A percentile compares a stretch with the other conserved stretches of the same genome.
phyloP scores from a whole-genome alignment of 106 monocot species.

The Cymbidium sinense region DNA sequence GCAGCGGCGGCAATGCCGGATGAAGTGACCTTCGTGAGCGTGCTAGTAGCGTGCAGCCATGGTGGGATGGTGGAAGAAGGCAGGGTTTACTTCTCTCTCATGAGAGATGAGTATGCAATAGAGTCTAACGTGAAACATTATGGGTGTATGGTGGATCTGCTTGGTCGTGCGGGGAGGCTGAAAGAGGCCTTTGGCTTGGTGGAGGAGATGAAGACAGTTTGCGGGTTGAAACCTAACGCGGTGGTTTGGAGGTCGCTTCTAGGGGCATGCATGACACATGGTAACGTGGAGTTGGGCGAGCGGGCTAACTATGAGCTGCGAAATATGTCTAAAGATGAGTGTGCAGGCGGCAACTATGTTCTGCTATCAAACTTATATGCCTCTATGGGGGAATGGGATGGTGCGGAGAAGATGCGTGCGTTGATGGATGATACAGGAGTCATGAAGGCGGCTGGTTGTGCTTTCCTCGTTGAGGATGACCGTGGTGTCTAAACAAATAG shows the following conservation, averaged over 20 bases:
- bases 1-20: conserved; percentile 28
- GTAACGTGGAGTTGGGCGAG: conserved; percentile 42
- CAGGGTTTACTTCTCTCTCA: conserved; percentile 32
- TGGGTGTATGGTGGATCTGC: conserved; percentile 72
- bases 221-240: conserved; percentile 18
- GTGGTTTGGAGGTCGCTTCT: conserved; percentile 59
- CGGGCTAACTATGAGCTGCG: conserved; percentile 36
- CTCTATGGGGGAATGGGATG: conserved; percentile 43
- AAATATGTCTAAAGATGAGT: conserved; percentile 23
- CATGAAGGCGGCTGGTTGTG: conserved; percentile 53
- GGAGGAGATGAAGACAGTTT: conserved; percentile 17
- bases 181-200: conserved; percentile 38
- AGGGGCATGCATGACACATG: conserved; percentile 47
- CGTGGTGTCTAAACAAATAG: not conserved
- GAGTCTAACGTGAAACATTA: conserved; percentile 59
- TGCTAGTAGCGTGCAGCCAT: conserved; percentile 56
- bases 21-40: conserved; percentile 57
- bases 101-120: conserved; percentile 39
- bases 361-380: conserved; percentile 65
- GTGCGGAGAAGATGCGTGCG: conserved; percentile 39
- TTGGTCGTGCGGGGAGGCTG: conserved; percentile 47
- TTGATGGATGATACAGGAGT: conserved; percentile 59
- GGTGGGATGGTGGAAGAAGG: conserved; percentile 53
- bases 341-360: conserved; percentile 52
- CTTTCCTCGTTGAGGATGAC: conserved; percentile 13